Evolutionary conservation across 371 early-diverging fungal species (phyloP).

Genomic region (Mortierella sp.): DNA sequence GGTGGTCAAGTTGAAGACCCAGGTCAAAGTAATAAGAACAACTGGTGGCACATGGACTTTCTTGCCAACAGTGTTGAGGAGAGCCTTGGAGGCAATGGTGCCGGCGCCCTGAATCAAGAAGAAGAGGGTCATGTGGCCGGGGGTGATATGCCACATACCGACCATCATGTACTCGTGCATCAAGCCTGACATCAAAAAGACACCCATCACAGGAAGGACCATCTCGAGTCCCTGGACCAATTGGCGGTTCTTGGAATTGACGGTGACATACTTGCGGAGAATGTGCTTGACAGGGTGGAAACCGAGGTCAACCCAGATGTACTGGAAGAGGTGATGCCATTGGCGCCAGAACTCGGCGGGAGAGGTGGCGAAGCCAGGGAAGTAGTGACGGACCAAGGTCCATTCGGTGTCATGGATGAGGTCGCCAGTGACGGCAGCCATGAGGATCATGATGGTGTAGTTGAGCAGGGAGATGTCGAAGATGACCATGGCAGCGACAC

Average conservation of each 20-base stretch:
- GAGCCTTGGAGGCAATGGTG: slow-evolving; percentile 41
- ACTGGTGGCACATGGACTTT: slow-evolving; percentile 32
- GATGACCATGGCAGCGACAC: slow-evolving; percentile 36
- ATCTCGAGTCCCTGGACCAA: slow-evolving; percentile 23
- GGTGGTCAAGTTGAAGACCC: slow-evolving; percentile 47
- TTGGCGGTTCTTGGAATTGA: slow-evolving; percentile 15
- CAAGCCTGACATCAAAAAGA: slow-evolving; percentile 57
- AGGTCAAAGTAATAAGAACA: slow-evolving; percentile 45
- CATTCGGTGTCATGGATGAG: slow-evolving; percentile 53
- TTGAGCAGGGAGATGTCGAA: slow-evolving; percentile 52
- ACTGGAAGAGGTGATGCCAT: slow-evolving; percentile 55
- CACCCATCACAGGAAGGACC: slow-evolving; percentile 49
- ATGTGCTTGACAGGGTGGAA: slow-evolving; percentile 43
- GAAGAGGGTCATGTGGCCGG: slow-evolving; percentile 50
- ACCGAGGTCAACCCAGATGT: slow-evolving; percentile 54
- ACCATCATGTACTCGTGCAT: slow-evolving; percentile 51
- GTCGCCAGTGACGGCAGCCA: slow-evolving; percentile 40
- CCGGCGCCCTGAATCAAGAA: slow-evolving; percentile 52
- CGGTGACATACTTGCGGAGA: slow-evolving; percentile 37
- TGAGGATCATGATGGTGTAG: slow-evolving; percentile 55
- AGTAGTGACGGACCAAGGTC: slow-evolving; percentile 52
- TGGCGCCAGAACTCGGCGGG: slow-evolving; percentile 53
- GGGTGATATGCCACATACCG: slow-evolving; percentile 43
- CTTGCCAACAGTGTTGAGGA: slow-evolving; percentile 36
- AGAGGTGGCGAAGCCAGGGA: slow-evolving; percentile 54